Conservation (phyloP, 345 rosid species). For the Passiflora organensis region DNA sequence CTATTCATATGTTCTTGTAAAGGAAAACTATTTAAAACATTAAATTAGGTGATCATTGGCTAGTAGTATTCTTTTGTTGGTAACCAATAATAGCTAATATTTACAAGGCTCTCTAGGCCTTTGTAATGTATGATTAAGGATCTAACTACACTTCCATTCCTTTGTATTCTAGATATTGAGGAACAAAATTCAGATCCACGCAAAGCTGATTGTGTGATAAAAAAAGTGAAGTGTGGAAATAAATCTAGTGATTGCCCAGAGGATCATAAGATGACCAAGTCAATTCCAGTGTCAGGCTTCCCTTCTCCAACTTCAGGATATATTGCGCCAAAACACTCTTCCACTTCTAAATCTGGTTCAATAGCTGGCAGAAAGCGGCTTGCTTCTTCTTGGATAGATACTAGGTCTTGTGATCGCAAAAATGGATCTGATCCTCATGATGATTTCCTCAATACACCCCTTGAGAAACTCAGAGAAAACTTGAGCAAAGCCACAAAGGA, state of each 20-base stretch:
- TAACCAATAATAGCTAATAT: background rate
- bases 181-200: conserved; percentile 17
- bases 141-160: conserved; percentile 8
- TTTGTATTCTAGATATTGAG: conserved; percentile 27
- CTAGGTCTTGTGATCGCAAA: conserved; percentile 50
- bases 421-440: conserved; percentile 74
- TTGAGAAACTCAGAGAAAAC: conserved; percentile 52
- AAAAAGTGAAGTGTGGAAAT: conserved; percentile 35
- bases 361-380: conserved; percentile 54
- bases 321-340: conserved; percentile 22
- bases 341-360: conserved; percentile 35
- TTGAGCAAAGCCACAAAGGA: conserved; percentile 34
- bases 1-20: background rate
- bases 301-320: conserved; percentile 22
- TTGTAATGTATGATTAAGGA: background rate
- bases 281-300: conserved; percentile 32
- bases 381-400: conserved; percentile 72
- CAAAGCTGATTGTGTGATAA: conserved; percentile 19
- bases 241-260: conserved; percentile 22
- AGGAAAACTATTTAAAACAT: conserved; percentile 2
- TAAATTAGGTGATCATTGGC: background rate
- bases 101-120: background rate
- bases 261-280: conserved; percentile 31
- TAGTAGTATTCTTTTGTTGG: conserved; percentile 6
- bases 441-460: conserved; percentile 83